Conservation (phyloP, 148 eudicot species). For the Cornus florida region DNA sequence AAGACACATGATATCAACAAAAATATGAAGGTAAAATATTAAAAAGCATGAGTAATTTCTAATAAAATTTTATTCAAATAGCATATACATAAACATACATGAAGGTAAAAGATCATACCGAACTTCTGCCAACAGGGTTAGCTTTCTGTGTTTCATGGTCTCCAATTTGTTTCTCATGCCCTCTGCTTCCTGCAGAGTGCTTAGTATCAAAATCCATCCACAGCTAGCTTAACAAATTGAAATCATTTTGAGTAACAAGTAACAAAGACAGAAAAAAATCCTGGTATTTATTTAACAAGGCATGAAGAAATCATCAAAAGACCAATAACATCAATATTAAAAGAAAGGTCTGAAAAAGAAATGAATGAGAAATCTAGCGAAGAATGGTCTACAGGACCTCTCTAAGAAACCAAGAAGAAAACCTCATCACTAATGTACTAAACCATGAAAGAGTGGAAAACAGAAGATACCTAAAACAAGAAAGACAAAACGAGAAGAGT, state of each 20-base stretch:
- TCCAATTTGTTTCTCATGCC: constrained; percentile 36
- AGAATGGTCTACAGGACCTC: neutral
- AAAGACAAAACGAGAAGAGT: neutral
- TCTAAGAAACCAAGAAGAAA: neutral
- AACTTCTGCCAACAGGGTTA: constrained; percentile 51
- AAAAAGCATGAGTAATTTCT: too few relatives aligned
- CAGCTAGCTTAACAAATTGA: neutral
- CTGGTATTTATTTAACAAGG: neutral
- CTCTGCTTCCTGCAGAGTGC: constrained; percentile 37
- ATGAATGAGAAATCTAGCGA: neutral
- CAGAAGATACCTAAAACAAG: neutral
- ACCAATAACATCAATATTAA: neutral
- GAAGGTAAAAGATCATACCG: neutral
- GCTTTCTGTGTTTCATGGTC: constrained; percentile 32
- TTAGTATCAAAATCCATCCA: neutral
- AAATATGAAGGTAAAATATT: too few relatives aligned
- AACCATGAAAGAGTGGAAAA: neutral
- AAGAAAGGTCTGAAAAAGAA: neutral
- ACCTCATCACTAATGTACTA: neutral
- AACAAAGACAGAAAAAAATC: neutral
- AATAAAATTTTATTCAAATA: too few relatives aligned
- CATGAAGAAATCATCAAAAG: neutral
- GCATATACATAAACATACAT: neutral
- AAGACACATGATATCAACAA: too few relatives aligned
- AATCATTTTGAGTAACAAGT: neutral